These are phyloP conservation scores for Colletotrichum sp. DNA, from an alignment of 2,329 filamentous ascomycete species.

Conservation along the genomic window DNA sequence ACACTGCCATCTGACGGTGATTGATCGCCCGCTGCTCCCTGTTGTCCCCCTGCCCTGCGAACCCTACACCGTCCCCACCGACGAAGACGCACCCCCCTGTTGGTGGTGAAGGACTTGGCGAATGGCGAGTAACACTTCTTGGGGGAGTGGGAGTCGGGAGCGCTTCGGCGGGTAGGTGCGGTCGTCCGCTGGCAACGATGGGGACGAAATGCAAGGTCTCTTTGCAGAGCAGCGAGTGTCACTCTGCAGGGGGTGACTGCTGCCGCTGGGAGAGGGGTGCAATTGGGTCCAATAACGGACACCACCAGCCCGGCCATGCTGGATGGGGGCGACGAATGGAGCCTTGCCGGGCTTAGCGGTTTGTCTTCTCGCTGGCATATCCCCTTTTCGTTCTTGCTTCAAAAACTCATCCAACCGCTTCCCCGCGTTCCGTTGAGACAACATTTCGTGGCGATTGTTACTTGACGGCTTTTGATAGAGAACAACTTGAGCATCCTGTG, in stretches of 20 bases:
- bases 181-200: background rate
- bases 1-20: background rate
- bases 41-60: background rate
- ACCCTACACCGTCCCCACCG: background rate
- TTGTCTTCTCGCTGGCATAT: background rate
- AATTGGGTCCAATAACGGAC: conserved; percentile 3
- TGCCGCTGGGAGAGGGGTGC: conserved; percentile 1
- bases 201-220: conserved; percentile 1
- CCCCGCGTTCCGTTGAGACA: conserved; percentile 3
- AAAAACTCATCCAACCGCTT: conserved; percentile 6
- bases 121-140: background rate
- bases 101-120: background rate
- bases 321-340: conserved; percentile 8
- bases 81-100: background rate
- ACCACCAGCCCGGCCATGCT: background rate
- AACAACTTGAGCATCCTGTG: background rate
- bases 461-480: background rate
- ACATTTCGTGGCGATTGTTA: background rate
- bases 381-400: conserved; percentile 6
- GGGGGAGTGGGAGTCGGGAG: background rate
- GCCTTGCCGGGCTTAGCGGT: conserved; percentile 20
- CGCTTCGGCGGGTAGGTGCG: conserved; percentile 6
- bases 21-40: background rate
- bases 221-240: background rate
- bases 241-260: conserved; percentile 1